Conservation (phyloP, 2,329 filamentous ascomycete species). For the Sporothrix humicola region DNA sequence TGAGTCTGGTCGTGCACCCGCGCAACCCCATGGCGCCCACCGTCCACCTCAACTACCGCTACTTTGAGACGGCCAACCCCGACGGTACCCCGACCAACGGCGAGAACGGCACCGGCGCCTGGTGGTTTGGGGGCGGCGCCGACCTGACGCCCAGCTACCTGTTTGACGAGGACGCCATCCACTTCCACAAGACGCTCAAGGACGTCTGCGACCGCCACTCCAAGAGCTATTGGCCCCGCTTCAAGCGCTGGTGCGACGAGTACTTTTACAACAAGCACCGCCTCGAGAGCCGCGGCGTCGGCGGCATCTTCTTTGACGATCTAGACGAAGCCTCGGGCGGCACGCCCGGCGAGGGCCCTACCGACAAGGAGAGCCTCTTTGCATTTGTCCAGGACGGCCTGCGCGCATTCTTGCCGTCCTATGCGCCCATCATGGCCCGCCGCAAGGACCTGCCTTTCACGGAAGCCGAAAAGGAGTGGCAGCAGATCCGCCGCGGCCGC, state of each 20-base stretch:
- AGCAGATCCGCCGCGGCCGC: constrained; percentile 89
- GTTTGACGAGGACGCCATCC: constrained; percentile 95
- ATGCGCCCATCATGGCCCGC: constrained; percentile 84
- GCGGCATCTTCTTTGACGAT: constrained; percentile 99
- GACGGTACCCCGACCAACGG: constrained; percentile 68
- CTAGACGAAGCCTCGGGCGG: constrained; percentile 74
- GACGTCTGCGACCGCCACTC: constrained; percentile 92
- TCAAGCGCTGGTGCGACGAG: constrained; percentile 98
- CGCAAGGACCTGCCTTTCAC: constrained; percentile 92
- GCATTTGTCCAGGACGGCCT: constrained; percentile 86
- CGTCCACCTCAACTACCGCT: constrained; percentile 97
- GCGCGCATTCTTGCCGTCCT: constrained; percentile 85
- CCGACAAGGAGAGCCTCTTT: constrained; percentile 84
- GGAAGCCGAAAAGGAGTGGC: constrained; percentile 89
- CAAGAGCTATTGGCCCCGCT: constrained; percentile 86
- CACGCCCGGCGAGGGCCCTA: background rate
- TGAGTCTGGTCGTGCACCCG: constrained; percentile 92
- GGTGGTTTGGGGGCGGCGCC: constrained; percentile 98
- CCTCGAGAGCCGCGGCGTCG: constrained; percentile 82
- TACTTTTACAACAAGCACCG: constrained; percentile 97
- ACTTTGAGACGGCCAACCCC: constrained; percentile 92
- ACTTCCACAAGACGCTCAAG: constrained; percentile 95
- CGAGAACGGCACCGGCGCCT: constrained; percentile 69
- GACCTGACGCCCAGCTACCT: constrained; percentile 93
- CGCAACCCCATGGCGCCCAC: constrained; percentile 96